Evolutionary conservation across 305 asterid species (phyloP).

Genomic region (Lippia alba): DNA sequence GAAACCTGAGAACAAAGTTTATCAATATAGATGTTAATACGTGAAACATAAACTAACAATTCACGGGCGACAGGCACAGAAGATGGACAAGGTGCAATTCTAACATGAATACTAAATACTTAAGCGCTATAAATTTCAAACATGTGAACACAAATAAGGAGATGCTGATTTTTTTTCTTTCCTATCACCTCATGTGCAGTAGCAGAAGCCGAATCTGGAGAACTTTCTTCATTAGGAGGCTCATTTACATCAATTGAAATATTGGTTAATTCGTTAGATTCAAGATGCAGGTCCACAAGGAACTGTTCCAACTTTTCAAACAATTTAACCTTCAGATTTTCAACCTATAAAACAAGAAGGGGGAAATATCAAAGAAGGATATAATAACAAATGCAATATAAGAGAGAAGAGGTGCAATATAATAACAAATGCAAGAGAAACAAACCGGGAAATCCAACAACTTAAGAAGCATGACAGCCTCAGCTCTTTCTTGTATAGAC

Average conservation of each 20-base stretch:
- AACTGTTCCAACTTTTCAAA: conserved; percentile 93
- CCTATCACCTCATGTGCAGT: conserved; percentile 70
- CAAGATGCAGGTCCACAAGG: conserved; percentile 83
- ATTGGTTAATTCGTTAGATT: conserved; percentile 57
- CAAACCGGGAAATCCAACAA: conserved; percentile 91
- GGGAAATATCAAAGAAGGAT: conserved; percentile 25
- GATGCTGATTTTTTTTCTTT: conserved; percentile 30
- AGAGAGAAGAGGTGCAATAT: conserved; percentile 12
- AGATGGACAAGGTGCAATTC: conserved; percentile 2
- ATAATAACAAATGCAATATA: conserved; percentile 25
- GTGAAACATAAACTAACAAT: conserved; percentile 11
- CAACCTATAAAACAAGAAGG: conserved; percentile 66
- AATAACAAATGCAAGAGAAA: conserved; percentile 35
- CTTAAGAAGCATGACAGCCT: conserved; percentile 98
- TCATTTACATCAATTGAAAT: conserved; percentile 44
- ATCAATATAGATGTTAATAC: conserved; percentile 20
- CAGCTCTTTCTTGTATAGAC: conserved; percentile 97
- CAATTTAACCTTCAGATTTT: conserved; percentile 83
- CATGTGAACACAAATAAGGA: conserved; percentile 18
- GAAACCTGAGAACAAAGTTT: conserved; percentile 64
- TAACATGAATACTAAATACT: neutral
- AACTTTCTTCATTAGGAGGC: conserved; percentile 50
- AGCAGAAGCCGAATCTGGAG: conserved; percentile 48
- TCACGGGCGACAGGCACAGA: neutral
- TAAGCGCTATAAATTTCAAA: neutral